Conservation (phyloP, 1,284 basidiomycete species). For the Boletus sp. region DNA sequence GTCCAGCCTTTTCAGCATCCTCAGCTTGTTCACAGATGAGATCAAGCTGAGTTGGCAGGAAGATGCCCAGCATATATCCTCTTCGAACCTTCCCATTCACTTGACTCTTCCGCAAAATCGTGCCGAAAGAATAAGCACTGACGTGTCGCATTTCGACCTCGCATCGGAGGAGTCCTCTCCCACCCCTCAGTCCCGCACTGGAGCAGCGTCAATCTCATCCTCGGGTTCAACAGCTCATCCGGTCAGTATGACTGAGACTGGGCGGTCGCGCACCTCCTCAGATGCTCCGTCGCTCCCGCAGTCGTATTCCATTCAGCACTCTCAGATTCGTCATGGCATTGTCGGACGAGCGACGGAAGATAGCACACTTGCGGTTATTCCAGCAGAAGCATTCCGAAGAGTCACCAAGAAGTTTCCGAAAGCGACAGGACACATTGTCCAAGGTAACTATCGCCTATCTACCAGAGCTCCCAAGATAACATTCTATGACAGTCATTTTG, state of each 20-base stretch:
- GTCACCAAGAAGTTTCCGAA: constrained; percentile 96
- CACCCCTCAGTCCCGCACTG: constrained; percentile 38
- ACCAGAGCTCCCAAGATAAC: constrained; percentile 2
- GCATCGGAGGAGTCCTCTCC: constrained; percentile 36
- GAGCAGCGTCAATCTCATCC: constrained; percentile 61
- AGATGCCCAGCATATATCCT: constrained; percentile 40
- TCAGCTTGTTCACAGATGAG: constrained; percentile 96
- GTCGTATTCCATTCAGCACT: constrained; percentile 34
- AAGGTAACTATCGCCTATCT: constrained; percentile 54
- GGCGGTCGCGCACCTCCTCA: constrained; percentile 15
- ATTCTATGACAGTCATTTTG: constrained; percentile 71
- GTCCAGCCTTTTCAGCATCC: constrained; percentile 95
- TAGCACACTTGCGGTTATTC: constrained; percentile 97
- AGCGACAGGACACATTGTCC: constrained; percentile 96
- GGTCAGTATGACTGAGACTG: constrained; percentile 34
- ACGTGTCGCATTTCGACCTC: constrained; percentile 65
- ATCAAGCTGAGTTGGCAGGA: constrained; percentile 92
- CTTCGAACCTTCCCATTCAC: constrained; percentile 27
- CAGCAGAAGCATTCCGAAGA: constrained; percentile 93
- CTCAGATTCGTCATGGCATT: constrained; percentile 58
- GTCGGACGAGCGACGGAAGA: constrained; percentile 93
- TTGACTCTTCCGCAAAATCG: constrained; percentile 32
- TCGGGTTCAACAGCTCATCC: constrained; percentile 67
- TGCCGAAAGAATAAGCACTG: constrained; percentile 53
- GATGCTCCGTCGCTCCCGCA: constrained; percentile 26